phyloP scores from a whole-genome alignment of 345 rosid genomes.

The Eucalyptus lansdowneana region DNA sequence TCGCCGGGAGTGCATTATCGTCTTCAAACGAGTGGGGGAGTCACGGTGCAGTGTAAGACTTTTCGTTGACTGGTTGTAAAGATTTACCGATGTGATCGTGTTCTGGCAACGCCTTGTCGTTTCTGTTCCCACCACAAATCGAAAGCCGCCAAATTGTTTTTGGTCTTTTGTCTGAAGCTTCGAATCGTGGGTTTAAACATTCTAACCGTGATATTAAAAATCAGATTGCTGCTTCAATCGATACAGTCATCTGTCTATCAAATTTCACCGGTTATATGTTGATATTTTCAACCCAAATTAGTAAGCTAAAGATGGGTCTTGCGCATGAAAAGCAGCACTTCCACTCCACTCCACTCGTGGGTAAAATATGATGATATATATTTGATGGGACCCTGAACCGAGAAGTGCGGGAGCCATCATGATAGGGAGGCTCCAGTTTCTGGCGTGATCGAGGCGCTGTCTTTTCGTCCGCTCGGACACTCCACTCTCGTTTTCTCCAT shows the following conservation, averaged over 20 bases:
- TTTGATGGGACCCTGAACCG: neutral
- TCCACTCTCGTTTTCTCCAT: neutral
- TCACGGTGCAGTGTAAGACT: neutral
- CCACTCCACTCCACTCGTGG: neutral
- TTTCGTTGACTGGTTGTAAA: neutral
- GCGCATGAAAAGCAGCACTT: neutral
- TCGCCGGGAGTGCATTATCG: neutral
- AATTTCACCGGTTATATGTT: neutral
- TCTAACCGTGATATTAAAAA: too few relatives aligned
- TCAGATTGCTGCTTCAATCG: too few relatives aligned
- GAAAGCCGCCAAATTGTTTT: neutral
- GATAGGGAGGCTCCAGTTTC: neutral
- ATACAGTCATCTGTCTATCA: neutral
- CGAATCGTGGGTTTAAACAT: neutral
- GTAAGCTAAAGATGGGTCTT: neutral
- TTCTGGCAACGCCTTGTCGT: neutral
- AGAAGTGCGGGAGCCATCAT: neutral
- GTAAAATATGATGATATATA: neutral
- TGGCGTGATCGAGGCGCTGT: neutral
- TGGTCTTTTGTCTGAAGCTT: neutral
- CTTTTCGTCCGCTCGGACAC: neutral
- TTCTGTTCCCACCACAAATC: neutral
- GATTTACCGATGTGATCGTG: too few relatives aligned
- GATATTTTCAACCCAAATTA: neutral
- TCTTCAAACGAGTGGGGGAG: neutral